These are phyloP conservation scores for Pleoardoris graminearum DNA, from an alignment of 2,329 filamentous ascomycete genomes.

Conservation along the genomic window DNA sequence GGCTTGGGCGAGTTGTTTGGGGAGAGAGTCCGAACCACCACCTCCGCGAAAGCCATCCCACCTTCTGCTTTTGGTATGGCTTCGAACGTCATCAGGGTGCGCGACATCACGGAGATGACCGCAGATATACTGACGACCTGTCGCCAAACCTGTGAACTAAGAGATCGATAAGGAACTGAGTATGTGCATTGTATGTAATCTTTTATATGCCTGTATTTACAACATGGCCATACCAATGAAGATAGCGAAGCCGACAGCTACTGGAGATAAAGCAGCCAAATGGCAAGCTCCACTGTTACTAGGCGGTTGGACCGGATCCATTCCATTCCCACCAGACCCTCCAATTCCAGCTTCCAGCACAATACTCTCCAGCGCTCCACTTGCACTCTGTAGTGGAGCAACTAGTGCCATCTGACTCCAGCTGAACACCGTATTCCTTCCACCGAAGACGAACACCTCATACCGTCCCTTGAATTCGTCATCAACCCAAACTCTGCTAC, in stretches of 20 bases:
- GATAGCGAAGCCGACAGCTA: not conserved
- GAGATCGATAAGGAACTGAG: not conserved
- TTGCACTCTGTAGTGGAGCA: conserved; percentile 49
- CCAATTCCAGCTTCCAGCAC: conserved; percentile 19
- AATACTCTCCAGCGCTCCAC: conserved; percentile 34
- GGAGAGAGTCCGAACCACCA: conserved; percentile 23
- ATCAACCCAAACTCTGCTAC: conserved; percentile 56
- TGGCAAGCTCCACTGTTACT: not conserved
- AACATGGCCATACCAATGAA: not conserved
- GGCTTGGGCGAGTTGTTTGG: not conserved
- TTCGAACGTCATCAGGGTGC: not conserved
- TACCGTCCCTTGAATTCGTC: conserved; percentile 54
- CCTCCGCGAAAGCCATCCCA: conserved; percentile 30
- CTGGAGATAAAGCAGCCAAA: conserved; percentile 1
- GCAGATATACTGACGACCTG: not conserved
- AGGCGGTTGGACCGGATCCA: not conserved
- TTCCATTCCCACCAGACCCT: conserved; percentile 13
- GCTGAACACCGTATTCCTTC: conserved; percentile 55
- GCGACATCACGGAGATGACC: conserved; percentile 5
- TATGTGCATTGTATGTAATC: not conserved
- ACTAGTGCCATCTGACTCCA: conserved; percentile 63
- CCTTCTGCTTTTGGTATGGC: conserved; percentile 27
- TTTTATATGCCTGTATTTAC: not conserved
- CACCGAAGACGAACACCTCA: conserved; percentile 60
- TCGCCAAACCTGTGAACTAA: not conserved